phyloP scores from a whole-genome alignment of 257 asterid species.

The Solanum chaucha region DNA sequence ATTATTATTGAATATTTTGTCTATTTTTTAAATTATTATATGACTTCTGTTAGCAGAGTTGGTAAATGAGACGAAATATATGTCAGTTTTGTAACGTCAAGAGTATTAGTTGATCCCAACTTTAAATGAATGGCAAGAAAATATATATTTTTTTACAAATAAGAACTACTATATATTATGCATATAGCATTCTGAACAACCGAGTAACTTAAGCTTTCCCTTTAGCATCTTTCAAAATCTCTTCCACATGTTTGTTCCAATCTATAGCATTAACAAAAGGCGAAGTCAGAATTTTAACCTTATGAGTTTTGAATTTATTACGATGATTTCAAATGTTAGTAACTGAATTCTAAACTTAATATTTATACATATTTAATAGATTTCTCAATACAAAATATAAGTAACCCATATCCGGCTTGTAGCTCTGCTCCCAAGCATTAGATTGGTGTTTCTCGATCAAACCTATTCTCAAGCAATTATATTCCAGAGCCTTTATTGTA shows the following conservation, averaged over 20 bases:
- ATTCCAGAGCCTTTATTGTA: background rate
- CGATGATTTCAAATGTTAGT: too few species aligned
- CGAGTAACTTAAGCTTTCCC: background rate
- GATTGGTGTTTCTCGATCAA: background rate
- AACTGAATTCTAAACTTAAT: too few species aligned
- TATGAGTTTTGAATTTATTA: too few species aligned
- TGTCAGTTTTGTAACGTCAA: background rate
- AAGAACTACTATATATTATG: too few species aligned
- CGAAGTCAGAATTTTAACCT: too few species aligned
- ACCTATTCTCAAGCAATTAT: background rate
- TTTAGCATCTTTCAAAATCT: background rate
- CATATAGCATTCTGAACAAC: too few species aligned
- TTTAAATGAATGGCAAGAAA: background rate
- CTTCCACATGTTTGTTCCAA: background rate
- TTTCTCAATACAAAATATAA: too few species aligned
- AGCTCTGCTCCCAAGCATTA: background rate
- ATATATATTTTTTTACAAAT: too few species aligned
- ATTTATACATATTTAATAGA: too few species aligned
- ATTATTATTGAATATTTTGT: background rate
- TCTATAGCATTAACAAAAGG: too few species aligned
- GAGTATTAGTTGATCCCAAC: background rate
- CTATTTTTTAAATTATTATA: background rate
- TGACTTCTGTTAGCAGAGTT: background rate
- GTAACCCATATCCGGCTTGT: too few species aligned
- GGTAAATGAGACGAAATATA: background rate